phyloP scores from a whole-genome alignment of 2,329 filamentous ascomycete species.

The Colletotrichum truncatum region DNA sequence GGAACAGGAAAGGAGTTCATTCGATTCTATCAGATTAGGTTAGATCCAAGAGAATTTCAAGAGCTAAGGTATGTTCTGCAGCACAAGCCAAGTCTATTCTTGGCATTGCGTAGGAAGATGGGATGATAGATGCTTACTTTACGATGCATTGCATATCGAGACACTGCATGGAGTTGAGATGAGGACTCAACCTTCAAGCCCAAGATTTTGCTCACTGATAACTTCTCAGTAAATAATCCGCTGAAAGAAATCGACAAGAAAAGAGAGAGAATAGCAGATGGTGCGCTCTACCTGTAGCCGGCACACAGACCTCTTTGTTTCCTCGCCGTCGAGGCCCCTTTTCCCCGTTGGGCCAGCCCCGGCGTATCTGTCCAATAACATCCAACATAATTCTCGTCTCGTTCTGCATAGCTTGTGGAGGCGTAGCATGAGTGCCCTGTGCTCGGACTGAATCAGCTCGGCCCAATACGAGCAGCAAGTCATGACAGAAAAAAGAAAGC shows the following conservation, averaged over 20 bases:
- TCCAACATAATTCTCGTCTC: neutral
- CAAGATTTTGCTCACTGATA: neutral
- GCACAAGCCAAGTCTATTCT: neutral
- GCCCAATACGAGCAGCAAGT: neutral
- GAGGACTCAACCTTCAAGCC: neutral
- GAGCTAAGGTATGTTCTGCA: neutral
- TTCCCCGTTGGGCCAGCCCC: neutral
- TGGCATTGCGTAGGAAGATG: neutral
- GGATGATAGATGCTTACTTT: neutral
- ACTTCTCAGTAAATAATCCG: neutral
- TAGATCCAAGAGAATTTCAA: neutral
- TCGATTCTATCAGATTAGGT: neutral
- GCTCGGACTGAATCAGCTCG: slow-evolving; percentile 2
- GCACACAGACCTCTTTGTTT: slow-evolving; percentile 22
- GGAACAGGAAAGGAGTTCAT: neutral
- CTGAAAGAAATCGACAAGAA: neutral
- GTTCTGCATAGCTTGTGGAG: neutral
- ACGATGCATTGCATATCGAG: neutral
- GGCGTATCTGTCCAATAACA: neutral
- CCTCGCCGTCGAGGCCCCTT: slow-evolving; percentile 6
- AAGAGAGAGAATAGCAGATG: neutral
- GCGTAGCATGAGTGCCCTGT: slow-evolving; percentile 1
- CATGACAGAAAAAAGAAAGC: neutral
- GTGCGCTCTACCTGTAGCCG: neutral
- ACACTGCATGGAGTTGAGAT: neutral